These are phyloP conservation scores for Rhizopus microsporus DNA, from an alignment of 371 early-diverging fungal genomes.

Conservation along the genomic window DNA sequence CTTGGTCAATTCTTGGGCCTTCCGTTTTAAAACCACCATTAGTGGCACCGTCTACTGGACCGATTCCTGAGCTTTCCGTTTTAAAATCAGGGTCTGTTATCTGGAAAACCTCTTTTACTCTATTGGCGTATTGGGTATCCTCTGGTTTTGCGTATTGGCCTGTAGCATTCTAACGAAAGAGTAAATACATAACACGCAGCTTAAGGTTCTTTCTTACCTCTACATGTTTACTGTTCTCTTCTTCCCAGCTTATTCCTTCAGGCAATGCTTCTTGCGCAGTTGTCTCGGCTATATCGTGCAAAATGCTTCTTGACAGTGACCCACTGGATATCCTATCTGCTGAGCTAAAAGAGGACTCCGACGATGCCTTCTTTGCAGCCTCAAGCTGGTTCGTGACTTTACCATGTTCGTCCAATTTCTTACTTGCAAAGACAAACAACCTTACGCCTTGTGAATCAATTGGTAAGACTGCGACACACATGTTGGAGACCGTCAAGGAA, in stretches of 20 bases:
- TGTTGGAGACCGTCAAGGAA: conserved; percentile 18
- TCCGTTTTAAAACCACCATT: not conserved
- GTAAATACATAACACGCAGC: not conserved
- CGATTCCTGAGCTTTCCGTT: not conserved
- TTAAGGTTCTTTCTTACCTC: not conserved
- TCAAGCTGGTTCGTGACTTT: not conserved
- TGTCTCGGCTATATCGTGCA: not conserved
- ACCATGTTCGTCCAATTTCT: conserved; percentile 11
- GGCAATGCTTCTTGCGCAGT: too few relatives aligned
- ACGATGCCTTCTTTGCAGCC: not conserved
- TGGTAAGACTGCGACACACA: conserved; percentile 14
- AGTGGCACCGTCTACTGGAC: not conserved
- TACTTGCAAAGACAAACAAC: conserved; percentile 19
- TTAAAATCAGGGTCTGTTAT: not conserved
- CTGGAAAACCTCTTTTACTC: not conserved
- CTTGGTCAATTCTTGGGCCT: not conserved
- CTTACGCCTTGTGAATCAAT: conserved; percentile 8
- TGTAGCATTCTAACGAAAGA: not conserved
- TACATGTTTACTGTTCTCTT: too few relatives aligned
- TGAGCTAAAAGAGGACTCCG: not conserved
- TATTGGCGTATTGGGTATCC: not conserved
- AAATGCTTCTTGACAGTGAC: not conserved
- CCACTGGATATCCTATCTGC: too few relatives aligned
- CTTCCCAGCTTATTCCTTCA: too few relatives aligned
- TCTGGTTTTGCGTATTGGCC: not conserved